Evolutionary conservation across 2,329 filamentous ascomycete genomes (phyloP).

Genomic region (Cladosporium velox): DNA sequence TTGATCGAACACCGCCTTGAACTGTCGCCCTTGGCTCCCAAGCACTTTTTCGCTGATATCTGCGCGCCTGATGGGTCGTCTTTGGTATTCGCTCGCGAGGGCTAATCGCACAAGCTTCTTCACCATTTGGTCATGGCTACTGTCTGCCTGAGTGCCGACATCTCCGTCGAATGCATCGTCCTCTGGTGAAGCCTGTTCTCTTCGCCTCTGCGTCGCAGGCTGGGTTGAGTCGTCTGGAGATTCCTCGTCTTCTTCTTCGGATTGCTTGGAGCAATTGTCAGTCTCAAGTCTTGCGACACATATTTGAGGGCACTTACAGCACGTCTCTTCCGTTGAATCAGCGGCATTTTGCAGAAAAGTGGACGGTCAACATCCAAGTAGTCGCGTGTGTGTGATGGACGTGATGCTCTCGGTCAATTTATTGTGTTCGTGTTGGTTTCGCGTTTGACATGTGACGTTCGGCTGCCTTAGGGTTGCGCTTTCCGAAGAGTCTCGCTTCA

Average conservation of each 20-base stretch:
- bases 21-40: slow-evolving; percentile 67
- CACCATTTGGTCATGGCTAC: slow-evolving; percentile 49
- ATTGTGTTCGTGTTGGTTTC: slow-evolving; percentile 1
- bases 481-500: not conserved
- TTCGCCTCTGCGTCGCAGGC: slow-evolving; percentile 36
- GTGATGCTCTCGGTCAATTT: not conserved
- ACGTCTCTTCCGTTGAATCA: slow-evolving; percentile 32
- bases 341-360: slow-evolving; percentile 22
- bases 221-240: slow-evolving; percentile 30
- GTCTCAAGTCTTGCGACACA: not conserved
- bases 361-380: not conserved
- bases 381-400: not conserved
- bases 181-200: slow-evolving; percentile 23
- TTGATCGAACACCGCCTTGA: slow-evolving; percentile 73
- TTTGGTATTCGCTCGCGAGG: slow-evolving; percentile 61
- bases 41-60: slow-evolving; percentile 69
- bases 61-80: slow-evolving; percentile 57
- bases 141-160: slow-evolving; percentile 32
- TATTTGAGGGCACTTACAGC: slow-evolving; percentile 26
- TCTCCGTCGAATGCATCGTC: slow-evolving; percentile 28
- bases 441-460: slow-evolving; percentile 21
- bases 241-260: slow-evolving; percentile 28
- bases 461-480: not conserved
- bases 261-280: slow-evolving; percentile 22
- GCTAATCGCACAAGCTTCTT: slow-evolving; percentile 65